A percentile compares a stretch with the other conserved stretches of the same genome.
Conservation (phyloP, 441 rosid species). For the Kokia cookei region DNA sequence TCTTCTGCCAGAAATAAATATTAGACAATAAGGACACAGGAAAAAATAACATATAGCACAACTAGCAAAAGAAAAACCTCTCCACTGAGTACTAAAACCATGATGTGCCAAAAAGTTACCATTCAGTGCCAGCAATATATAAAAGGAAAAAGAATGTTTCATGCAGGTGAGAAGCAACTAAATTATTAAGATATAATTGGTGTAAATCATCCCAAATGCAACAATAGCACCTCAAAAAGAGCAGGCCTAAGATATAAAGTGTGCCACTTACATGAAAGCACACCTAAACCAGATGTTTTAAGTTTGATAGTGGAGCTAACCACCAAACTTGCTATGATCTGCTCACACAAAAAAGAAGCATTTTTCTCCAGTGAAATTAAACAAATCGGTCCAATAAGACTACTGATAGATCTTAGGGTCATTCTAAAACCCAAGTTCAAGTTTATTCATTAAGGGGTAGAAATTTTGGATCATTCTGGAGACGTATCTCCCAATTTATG, state of each 20-base stretch:
- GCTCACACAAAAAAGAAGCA: background rate
- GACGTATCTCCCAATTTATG: background rate
- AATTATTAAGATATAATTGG: background rate
- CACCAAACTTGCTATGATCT: background rate
- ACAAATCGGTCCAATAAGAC: background rate
- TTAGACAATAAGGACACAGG: background rate
- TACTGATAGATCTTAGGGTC: background rate
- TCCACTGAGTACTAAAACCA: background rate
- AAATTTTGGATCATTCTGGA: background rate
- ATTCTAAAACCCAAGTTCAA: background rate
- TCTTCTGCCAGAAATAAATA: conserved; percentile 51
- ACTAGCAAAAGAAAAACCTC: background rate
- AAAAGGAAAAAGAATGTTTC: background rate
- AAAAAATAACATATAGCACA: background rate
- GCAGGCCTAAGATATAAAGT: background rate
- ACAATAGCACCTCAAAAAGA: background rate
- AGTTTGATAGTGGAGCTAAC: background rate
- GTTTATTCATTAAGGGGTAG: background rate
- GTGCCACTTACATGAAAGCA: background rate
- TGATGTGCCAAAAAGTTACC: background rate
- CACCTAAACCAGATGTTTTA: background rate
- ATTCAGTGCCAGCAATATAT: background rate
- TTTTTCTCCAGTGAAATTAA: background rate
- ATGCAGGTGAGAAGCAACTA: background rate
- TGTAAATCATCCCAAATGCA: background rate